phyloP scores from a whole-genome alignment of 306 rosid genomes.

The Cucumis sativus region Cucumber_9930_V3 NC_026657.2:36555001-36555500 shows the following conservation, averaged over 20 bases:
- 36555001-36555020: constrained; percentile 30
- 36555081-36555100: constrained; percentile 29
- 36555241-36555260: not conserved
- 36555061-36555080: constrained; percentile 16
- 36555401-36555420: not conserved
- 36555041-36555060: constrained; percentile 12
- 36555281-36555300: not conserved
- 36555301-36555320: not conserved
- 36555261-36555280: constrained; percentile 1
- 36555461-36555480: no score
- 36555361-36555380: not conserved
- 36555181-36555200: constrained; percentile 9
- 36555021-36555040: constrained; percentile 35
- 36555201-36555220: constrained; percentile 9
- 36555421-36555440: no score
- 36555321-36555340: not conserved
- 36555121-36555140: constrained; percentile 18
- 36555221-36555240: not conserved
- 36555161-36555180: constrained; percentile 19
- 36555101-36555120: constrained; percentile 9
- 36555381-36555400: not conserved
- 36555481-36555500: no score
- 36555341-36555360: not conserved
- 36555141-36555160: constrained; percentile 35
- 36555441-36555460: no score